Evolutionary conservation across 148 eudicot genomes (phyloP).

Genomic region (Chenopodium berlandieri): DNA sequence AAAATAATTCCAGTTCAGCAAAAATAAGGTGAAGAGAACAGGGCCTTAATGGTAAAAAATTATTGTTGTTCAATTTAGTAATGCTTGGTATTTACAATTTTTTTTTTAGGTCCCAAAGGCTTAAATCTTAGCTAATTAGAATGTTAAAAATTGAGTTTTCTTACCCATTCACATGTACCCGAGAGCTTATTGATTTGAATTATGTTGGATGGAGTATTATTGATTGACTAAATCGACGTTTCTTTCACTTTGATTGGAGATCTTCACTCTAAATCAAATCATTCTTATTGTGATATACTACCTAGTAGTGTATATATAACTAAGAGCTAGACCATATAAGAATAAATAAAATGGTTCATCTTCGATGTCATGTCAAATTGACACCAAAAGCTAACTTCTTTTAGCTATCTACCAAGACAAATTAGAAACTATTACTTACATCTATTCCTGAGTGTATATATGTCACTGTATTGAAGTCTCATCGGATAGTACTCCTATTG

Average conservation of each 20-base stretch:
- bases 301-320: too few species aligned
- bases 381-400: constrained; percentile 13
- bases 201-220: too few species aligned
- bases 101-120: too few species aligned
- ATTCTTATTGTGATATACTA: background rate
- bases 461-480: background rate
- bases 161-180: too few species aligned
- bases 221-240: background rate
- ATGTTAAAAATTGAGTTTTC: too few species aligned
- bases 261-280: background rate
- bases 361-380: background rate
- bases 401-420: constrained; percentile 8
- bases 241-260: background rate
- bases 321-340: background rate
- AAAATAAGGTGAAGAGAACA: too few species aligned
- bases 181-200: too few species aligned
- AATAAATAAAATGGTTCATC: background rate
- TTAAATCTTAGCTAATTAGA: too few species aligned
- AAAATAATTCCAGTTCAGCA: too few species aligned
- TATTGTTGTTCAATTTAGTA: too few species aligned
- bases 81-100: too few species aligned
- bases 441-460: background rate
- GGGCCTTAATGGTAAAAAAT: too few species aligned
- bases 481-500: background rate
- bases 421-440: background rate